Conservation (phyloP, 2,329 filamentous ascomycete genomes). For the Diaporthe sp. region DNA sequence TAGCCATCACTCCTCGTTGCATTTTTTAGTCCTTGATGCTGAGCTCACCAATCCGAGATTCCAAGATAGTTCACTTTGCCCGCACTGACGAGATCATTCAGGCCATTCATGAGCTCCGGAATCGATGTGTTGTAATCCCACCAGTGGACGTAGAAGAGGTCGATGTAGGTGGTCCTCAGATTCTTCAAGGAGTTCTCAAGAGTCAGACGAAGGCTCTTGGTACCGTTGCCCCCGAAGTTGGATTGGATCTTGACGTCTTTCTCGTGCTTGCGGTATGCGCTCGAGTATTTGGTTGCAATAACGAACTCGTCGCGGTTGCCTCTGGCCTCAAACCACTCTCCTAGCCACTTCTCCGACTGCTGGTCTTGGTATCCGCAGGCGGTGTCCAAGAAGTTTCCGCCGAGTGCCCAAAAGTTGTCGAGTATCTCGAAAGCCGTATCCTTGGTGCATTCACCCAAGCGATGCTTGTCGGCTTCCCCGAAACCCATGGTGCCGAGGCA, state of each 20-base stretch:
- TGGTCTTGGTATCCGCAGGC: slow-evolving; percentile 76
- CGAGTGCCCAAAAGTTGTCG: slow-evolving; percentile 45
- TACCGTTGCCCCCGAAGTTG: slow-evolving; percentile 71
- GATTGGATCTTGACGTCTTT: slow-evolving; percentile 52
- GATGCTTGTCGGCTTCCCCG: too few species aligned
- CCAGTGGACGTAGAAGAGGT: slow-evolving; percentile 61
- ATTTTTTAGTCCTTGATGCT: too few species aligned
- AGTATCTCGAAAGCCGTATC: too few species aligned
- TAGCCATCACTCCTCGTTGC: too few species aligned
- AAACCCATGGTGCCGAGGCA: too few species aligned
- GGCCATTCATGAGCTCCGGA: slow-evolving; percentile 58
- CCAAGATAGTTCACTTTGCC: slow-evolving; percentile 60
- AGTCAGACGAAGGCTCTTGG: slow-evolving; percentile 71
- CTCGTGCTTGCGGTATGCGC: slow-evolving; percentile 53
- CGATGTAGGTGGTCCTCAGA: slow-evolving; percentile 60
- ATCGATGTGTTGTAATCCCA: slow-evolving; percentile 60
- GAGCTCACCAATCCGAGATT: slow-evolving; percentile 50
- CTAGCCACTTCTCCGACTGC: slow-evolving; percentile 76
- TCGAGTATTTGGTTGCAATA: slow-evolving; percentile 77
- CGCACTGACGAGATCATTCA: slow-evolving; percentile 57
- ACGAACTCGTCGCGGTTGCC: slow-evolving; percentile 76
- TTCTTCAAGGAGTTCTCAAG: slow-evolving; percentile 62
- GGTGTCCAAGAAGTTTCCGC: slow-evolving; percentile 79
- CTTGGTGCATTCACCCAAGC: too few species aligned
- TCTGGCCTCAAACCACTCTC: slow-evolving; percentile 77